phyloP scores from a whole-genome alignment of 176 grass and related monocot genomes.

The Bromus sterilis region DNA sequence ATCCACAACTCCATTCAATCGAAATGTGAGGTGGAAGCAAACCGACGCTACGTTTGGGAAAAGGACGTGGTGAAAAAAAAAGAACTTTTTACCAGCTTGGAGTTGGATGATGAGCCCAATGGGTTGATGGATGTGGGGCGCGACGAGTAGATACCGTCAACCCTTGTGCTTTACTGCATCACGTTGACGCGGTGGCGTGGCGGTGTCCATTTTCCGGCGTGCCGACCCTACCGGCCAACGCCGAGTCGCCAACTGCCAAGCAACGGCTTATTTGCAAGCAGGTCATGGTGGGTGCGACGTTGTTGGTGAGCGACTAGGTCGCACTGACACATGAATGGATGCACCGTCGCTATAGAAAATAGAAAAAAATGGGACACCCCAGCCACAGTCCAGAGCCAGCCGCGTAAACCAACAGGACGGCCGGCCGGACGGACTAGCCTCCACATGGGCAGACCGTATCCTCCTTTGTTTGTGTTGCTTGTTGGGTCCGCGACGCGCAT shows the following conservation, averaged over 20 bases:
- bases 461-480: background rate
- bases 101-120: too few species aligned
- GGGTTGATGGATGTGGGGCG: too few species aligned
- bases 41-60: too few species aligned
- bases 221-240: background rate
- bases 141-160: too few species aligned
- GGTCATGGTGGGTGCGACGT: background rate
- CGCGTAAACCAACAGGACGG: background rate
- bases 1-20: too few species aligned
- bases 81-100: too few species aligned
- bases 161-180: conserved; percentile 1
- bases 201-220: background rate
- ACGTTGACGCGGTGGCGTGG: background rate
- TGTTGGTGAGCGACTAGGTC: background rate
- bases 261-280: background rate
- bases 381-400: too few species aligned
- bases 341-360: background rate
- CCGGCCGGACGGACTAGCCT: background rate
- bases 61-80: too few species aligned
- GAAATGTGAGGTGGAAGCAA: too few species aligned
- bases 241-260: background rate
- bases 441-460: background rate
- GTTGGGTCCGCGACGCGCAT: background rate
- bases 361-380: background rate
- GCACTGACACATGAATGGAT: background rate